phyloP scores from a whole-genome alignment of 768 basidiomycete genomes.

The Auriculariales sp. region DNA sequence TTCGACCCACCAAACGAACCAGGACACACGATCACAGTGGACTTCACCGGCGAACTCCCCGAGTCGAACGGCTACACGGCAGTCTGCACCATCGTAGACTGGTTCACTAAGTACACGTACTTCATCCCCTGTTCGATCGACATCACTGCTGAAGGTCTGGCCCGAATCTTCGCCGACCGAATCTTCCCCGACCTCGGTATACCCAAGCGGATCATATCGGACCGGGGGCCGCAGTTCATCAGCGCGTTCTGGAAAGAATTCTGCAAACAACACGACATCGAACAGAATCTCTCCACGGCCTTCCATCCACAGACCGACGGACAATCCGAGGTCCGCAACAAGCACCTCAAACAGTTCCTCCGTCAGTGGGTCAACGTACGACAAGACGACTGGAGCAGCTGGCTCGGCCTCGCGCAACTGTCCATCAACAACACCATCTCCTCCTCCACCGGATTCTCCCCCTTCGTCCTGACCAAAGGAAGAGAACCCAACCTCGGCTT shows the following conservation, averaged over 20 bases:
- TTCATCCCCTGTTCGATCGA: too few species aligned
- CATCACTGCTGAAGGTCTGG: too few species aligned
- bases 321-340: constrained; percentile 5
- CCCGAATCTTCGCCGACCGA: too few species aligned
- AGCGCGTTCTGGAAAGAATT: background rate
- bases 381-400: constrained; percentile 21
- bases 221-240: background rate
- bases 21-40: too few species aligned
- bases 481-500: too few species aligned
- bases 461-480: constrained; percentile 18
- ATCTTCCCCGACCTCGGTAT: too few species aligned
- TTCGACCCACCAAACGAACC: too few species aligned
- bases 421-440: constrained; percentile 19
- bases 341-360: constrained; percentile 25
- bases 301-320: constrained; percentile 1
- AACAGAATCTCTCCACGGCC: background rate
- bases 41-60: too few species aligned
- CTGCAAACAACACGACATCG: background rate
- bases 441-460: constrained; percentile 15
- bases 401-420: constrained; percentile 19
- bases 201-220: background rate
- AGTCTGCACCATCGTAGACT: too few species aligned
- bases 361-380: constrained; percentile 17
- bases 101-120: too few species aligned
- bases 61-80: too few species aligned